Base-by-base conservation (phyloP, 2,329 filamentous ascomycete genomes). In the Simplicillium sp. region DNA sequence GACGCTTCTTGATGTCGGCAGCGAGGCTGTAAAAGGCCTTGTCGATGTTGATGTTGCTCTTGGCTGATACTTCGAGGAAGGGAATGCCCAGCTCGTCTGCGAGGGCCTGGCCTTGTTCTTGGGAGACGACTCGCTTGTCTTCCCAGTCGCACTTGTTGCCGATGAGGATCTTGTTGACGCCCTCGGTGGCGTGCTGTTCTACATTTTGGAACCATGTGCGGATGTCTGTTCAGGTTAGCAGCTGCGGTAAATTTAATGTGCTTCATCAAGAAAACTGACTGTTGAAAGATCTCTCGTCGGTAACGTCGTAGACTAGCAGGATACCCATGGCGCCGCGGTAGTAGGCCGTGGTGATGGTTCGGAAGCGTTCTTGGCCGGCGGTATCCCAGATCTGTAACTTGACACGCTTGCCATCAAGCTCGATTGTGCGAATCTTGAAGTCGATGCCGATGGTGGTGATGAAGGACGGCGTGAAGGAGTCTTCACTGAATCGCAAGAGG, bases 91-190 rank as follows among this genome's bases (percentile, higher is more conserved):
- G 82, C 67, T 97, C 92, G 66, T 95, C 85, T 44, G 92, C 92
- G 42, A 98, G 78, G 50, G 83, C 82, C 65, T 98, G 89, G 54
- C 92, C 92, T 58, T 88, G 84, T 63, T 96, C 89, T 45, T 85
- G 94, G 38, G 87, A 88, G 34, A 98, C 85, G 41, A 86, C 88
- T 52, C 92, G 84, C 76, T 97, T 97, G 70, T 98, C 92, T 67
- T 97, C 92, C 92, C 92, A 97, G 67, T 98, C 92, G 70, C 92
- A 98, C 71, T 98, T 98, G 77, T 98, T 98, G 62, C 92, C 92
- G 53, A 98, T 96, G 51, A 98, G 78, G 60, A 98, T 97, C 75
- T 97, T 98, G 80, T 97, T 96, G 60, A 98, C 92, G 56, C 92
- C 92, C 69, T 97, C 92, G 55, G 87, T 95, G 44, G 92, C 92